Evolutionary conservation across 768 basidiomycete species (phyloP).

Genomic region (Paxillus rubicundulus): DNA sequence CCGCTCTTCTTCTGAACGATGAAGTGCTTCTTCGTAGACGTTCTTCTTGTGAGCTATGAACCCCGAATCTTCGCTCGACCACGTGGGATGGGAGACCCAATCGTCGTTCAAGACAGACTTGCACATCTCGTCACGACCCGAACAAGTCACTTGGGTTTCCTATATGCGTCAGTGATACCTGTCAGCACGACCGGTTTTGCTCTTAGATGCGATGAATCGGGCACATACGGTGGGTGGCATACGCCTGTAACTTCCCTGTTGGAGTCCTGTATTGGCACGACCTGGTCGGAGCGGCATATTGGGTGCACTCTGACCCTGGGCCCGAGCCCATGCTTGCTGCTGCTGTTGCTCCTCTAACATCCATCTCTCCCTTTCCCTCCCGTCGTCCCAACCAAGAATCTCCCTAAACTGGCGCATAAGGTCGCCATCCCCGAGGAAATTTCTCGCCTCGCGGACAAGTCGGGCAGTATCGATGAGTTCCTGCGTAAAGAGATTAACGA

Average conservation of each 20-base stretch:
- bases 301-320: conserved; percentile 39
- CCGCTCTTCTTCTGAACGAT: conserved; percentile 95
- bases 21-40: conserved; percentile 92
- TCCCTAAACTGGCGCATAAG: conserved; percentile 79
- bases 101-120: conserved; percentile 95
- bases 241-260: conserved; percentile 87
- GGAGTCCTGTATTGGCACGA: conserved; percentile 64
- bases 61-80: conserved; percentile 91
- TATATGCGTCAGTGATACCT: conserved; percentile 27
- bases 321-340: conserved; percentile 50
- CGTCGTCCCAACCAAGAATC: conserved; percentile 86
- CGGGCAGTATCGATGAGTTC: conserved; percentile 87
- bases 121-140: conserved; percentile 97
- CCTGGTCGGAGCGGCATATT: conserved; percentile 45
- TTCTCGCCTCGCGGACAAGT: conserved; percentile 74
- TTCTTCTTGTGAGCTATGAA: conserved; percentile 93
- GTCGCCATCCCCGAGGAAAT: conserved; percentile 76
- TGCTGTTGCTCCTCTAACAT: conserved; percentile 45
- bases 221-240: conserved; percentile 72
- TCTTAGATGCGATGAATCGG: not conserved
- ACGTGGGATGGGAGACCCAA: conserved; percentile 97
- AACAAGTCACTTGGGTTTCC: conserved; percentile 87
- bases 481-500: conserved; percentile 93
- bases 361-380: conserved; percentile 56
- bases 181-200: not conserved